phyloP scores from a whole-genome alignment of 495 filamentous ascomycete genomes.

The Annulohypoxylon maeteangense region DNA sequence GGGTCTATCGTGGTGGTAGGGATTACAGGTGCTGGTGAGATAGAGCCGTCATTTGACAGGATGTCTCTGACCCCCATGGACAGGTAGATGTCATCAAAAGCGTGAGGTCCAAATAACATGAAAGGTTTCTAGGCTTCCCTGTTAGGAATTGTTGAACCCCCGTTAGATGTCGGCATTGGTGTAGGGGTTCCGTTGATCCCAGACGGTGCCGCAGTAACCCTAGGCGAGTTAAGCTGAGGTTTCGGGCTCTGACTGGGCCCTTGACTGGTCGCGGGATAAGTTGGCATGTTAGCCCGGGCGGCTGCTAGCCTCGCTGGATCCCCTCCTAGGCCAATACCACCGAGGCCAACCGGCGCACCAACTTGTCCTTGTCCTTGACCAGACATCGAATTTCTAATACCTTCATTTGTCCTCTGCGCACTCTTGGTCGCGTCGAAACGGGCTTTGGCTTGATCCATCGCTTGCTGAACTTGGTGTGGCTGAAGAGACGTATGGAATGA shows the following conservation, averaged over 20 bases:
- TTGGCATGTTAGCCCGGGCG: slow-evolving; percentile 37
- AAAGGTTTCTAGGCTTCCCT: slow-evolving; percentile 43
- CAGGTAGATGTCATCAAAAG: neutral
- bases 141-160: slow-evolving; percentile 21
- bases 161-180: slow-evolving; percentile 30
- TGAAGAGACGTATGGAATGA: slow-evolving; percentile 47
- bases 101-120: neutral
- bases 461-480: slow-evolving; percentile 45
- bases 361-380: slow-evolving; percentile 43
- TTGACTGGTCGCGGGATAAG: slow-evolving; percentile 32
- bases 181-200: slow-evolving; percentile 36
- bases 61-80: neutral
- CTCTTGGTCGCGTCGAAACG: slow-evolving; percentile 54
- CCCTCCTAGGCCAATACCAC: slow-evolving; percentile 46
- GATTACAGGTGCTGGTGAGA: neutral
- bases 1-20: neutral
- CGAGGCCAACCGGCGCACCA: slow-evolving; percentile 45
- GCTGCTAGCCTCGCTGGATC: slow-evolving; percentile 41
- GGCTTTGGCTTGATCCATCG: slow-evolving; percentile 59
- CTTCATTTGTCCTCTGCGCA: slow-evolving; percentile 44
- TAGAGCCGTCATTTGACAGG: neutral
- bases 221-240: slow-evolving; percentile 27
- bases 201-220: slow-evolving; percentile 11
- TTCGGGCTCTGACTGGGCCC: slow-evolving; percentile 41
- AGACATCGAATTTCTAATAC: slow-evolving; percentile 40